Percentiles rank a stretch among this genome's conserved stretches.
These are phyloP conservation scores for Triticum monococcum DNA, from an alignment of 176 grass and related monocot species.

Conservation along the genomic window DNA sequence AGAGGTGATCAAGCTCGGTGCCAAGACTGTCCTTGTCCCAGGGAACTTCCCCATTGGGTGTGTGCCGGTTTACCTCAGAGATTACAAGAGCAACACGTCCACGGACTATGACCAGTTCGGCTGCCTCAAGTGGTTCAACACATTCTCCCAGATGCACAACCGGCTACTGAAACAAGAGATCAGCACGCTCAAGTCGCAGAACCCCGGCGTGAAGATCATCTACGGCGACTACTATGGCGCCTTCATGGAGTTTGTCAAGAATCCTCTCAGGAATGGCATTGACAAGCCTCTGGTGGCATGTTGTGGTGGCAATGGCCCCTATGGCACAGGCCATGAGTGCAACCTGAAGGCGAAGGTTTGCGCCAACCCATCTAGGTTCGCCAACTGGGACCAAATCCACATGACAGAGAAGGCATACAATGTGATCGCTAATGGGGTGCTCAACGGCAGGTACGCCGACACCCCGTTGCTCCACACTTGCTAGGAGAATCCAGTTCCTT, in stretches of 20 bases:
- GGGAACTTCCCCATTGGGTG: too few relatives aligned
- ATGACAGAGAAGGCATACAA: conserved; percentile 40
- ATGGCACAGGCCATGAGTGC: background rate
- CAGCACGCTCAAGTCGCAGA: background rate
- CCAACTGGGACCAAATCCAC: conserved; percentile 48
- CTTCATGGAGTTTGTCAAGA: conserved; percentile 22
- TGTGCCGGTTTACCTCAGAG: too few relatives aligned
- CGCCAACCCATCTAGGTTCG: background rate
- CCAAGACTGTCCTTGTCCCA: too few relatives aligned
- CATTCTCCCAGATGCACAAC: conserved; percentile 42
- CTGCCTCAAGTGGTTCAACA: conserved; percentile 28
- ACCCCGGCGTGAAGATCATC: conserved; percentile 40
- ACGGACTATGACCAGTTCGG: too few relatives aligned
- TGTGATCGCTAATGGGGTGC: conserved; percentile 26
- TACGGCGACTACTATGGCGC: conserved; percentile 47
- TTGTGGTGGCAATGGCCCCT: conserved; percentile 19
- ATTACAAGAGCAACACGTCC: too few relatives aligned
- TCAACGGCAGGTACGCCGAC: conserved; percentile 26
- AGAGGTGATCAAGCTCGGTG: too few relatives aligned
- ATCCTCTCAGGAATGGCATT: conserved; percentile 13
- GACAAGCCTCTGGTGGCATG: conserved; percentile 21
- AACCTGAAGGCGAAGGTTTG: conserved; percentile 7
- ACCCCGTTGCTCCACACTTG: conserved; percentile 14
- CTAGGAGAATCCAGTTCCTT: background rate
- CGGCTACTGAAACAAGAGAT: conserved; percentile 15